A percentile compares a stretch with the other conserved stretches of the same genome.
Evolutionary conservation across 805 yeast genomes (phyloP).

Genomic region (Maudiozyma turicensis): DNA sequence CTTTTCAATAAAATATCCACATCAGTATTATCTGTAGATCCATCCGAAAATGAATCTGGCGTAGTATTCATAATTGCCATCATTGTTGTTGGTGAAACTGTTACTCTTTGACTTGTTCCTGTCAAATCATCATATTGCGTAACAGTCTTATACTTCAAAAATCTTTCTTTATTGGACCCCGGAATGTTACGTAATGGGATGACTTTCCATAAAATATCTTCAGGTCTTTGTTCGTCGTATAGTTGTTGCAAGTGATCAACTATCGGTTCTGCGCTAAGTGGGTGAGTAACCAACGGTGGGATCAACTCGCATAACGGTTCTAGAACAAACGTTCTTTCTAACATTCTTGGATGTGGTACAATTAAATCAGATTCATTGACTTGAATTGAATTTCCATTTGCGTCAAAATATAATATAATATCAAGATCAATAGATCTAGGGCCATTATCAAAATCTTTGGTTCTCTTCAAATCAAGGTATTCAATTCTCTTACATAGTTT

Average conservation of each 20-base stretch:
- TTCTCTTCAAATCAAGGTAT: conserved; percentile 56
- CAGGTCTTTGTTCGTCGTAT: conserved; percentile 38
- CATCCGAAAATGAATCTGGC: conserved; percentile 94
- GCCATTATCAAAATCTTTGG: conserved; percentile 77
- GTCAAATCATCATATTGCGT: conserved; percentile 38
- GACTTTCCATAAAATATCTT: conserved; percentile 39
- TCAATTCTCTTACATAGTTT: conserved; percentile 63
- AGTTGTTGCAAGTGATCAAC: conserved; percentile 55
- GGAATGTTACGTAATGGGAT: conserved; percentile 33
- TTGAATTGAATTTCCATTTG: conserved; percentile 31
- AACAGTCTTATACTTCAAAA: conserved; percentile 19
- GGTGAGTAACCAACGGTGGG: conserved; percentile 60
- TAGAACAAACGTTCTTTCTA: conserved; percentile 83
- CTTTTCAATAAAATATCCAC: conserved; percentile 34
- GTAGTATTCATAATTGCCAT: conserved; percentile 90
- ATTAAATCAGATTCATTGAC: conserved; percentile 49
- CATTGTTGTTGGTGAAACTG: conserved; percentile 39
- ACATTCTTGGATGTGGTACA: conserved; percentile 81
- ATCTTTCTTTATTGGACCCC: conserved; percentile 12
- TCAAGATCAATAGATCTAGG: conserved; percentile 90
- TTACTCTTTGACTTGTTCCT: conserved; percentile 27
- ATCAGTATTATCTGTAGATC: conserved; percentile 38
- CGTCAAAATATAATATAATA: conserved; percentile 49
- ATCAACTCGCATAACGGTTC: conserved; percentile 80
- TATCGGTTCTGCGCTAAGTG: conserved; percentile 77